Base-by-base conservation (phyloP, 306 rosid species). In the Acacia crassicarpa region DNA sequence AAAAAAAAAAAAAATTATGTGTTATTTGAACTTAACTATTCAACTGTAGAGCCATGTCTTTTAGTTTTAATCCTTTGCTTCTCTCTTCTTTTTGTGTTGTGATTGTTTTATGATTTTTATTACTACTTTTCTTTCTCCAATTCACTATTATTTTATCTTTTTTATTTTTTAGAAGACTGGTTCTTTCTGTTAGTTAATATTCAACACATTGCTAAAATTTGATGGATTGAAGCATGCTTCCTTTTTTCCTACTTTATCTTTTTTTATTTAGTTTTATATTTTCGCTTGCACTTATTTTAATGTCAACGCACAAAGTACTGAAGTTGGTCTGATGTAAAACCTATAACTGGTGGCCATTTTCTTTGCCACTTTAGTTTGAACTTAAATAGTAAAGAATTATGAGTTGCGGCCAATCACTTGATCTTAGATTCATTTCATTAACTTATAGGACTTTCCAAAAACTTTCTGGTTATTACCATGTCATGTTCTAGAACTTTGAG, bases 351-450 rank as follows among this genome's bases (percentile, higher is more conserved):
- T 76, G 30, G 59, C n/a, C 9, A 33, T 80, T 40, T 58, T 41
- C 51, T 73, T 44, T 72, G 65, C 30, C 83, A 72, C 85, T 5
- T 62, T 43, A 33, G 58, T 70, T 23, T 72, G 25, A 10, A 49
- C 66, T 71, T 67, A 62, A 62, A 70, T 45, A 12, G 27, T 23
- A 23, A 32, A 68, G 32, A 27, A 14, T 22, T 62, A 30, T 32
- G 77, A 56, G 53, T 43, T 75, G 61, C 80, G n/a, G 59, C 70
- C 76, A 51, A 51, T 54, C 25, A 0, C 71, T 30, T 54, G 49
- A 54, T 15, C 32, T 54, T 54, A 67, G 67, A 53, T 66, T 30
- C 45, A 53, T 49, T 56, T 56, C 27, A 51, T 23, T 67, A 75
- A 75, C 41, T 53, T 40, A 2, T 13, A 66, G 76, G 80, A 49